Base-by-base conservation (phyloP, 305 asterid species). In the Ilex paraguariensis region DNA sequence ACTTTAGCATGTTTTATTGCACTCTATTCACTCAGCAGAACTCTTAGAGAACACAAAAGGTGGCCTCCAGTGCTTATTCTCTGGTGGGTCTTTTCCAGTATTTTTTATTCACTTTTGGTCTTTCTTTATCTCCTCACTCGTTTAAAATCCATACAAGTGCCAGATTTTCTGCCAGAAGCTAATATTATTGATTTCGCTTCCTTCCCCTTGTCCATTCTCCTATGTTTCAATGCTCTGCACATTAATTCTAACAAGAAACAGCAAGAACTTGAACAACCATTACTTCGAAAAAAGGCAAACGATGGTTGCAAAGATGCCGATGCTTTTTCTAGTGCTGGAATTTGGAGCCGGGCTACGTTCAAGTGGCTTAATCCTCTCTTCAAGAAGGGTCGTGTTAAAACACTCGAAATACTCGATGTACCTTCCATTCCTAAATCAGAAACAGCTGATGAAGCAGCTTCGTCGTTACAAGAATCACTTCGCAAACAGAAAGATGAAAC, bases 321-420 rank as follows among this genome's bases (percentile, higher is more conserved):
- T 66, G 81, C 82, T 4, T 79, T 76, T 74, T 87, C 91, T 0
- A 63, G 52, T 33, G 81, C 97, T 56, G 86, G 95, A 57, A 72
- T 84, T 59, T 87, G 95, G 97, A 85, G 90, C 63, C 77, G 60
- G 17, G 64, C 84, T 51, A 79, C 86, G 45, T 87, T 90, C 58
- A 76, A 64, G 68, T 90, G 97, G 97, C 86, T 87, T n/a, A 90
- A 85, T 78, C 96, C 90, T 33, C 66, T 90, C 16, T 87, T 90
- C 56, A 67, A 73, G 32, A 77, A 65, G 62, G 97, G 97, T 1
- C 80, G 50, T 56, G 15, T 15, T 0, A 76, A 74, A 55, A 85
- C 82, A 57, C 87, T 87, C 30, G 74, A 73, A 54, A 14, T 66
- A 9, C 73, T 75, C n/a, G 81, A 85, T 63, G 57, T 87, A 54